Evolutionary conservation across 1,284 basidiomycete genomes (phyloP), one percentile per base, ranked within the genome.

Genomic region (Microbotryum saponariae): DNA sequence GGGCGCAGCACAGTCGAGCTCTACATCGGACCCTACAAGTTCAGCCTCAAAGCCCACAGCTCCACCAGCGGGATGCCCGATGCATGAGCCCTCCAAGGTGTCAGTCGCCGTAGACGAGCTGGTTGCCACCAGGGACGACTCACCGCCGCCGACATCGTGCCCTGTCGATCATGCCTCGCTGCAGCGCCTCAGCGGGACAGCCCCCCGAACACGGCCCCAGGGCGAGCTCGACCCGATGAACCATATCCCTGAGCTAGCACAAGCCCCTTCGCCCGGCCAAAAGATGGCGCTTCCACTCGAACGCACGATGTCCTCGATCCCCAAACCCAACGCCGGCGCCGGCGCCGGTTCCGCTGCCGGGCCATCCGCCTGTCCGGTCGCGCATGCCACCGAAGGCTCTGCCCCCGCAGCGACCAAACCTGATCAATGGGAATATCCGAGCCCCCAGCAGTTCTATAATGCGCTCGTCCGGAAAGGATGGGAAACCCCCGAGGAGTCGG

Each of bases 391-490:
- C 44, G 9, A 46, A 52, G 45, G 48, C 16, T 21, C 51, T 31
- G 7, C 53, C 18, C 37, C 56, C n/a, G 42, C 56, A 25, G 18
- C 44, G 8, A 18, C 25, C 25, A 59, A 56, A 64, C 54, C 66
- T 16, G 71, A 71, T 21, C 77, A 78, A 54, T 98, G 96, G 96
- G 93, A 97, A 73, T 99, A 99, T 76, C 96, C 96, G 1, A 93
- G 89, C 6, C 91, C 94, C 3, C 93, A 98, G 77, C 94, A 98
- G 75, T 98, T 98, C 75, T 94, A 98, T 77, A 97, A 97, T 74
- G 96, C 96, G 0, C 82, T 99, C 8, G 89, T 91, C 18, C 81
- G 93, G 68, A 99, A 99, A 75, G 96, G 96, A 2, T 93, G 89
- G 90, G 92, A 96, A 77, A 96, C 96, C 4, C 91, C 92, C 0